Percentiles rank a stretch among this genome's conserved stretches.
phyloP scores from a whole-genome alignment of 2,329 filamentous ascomycete species.

The Neurospora sp. region DNA sequence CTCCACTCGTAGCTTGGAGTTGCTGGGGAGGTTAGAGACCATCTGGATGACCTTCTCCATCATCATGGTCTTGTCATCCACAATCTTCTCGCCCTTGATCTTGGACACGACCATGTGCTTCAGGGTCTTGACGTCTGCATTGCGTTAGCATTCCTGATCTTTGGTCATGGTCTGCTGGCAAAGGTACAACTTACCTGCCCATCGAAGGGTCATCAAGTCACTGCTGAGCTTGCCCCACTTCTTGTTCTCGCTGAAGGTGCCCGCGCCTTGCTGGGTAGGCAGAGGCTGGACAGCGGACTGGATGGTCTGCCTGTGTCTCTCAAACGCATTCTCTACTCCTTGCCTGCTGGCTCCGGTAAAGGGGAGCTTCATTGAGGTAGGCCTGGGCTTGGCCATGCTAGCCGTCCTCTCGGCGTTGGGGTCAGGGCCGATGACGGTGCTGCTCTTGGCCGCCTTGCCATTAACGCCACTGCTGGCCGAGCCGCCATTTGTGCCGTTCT shows the following conservation, averaged over 20 bases:
- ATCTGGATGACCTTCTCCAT: slow-evolving; percentile 67
- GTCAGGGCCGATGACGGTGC: not conserved
- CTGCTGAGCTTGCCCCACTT: slow-evolving; percentile 41
- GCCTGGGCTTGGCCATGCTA: slow-evolving; percentile 12
- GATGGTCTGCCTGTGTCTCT: slow-evolving; percentile 26
- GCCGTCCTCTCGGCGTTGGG: slow-evolving; percentile 8
- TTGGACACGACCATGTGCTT: slow-evolving; percentile 51
- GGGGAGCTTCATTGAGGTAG: slow-evolving; percentile 13
- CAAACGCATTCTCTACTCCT: slow-evolving; percentile 25
- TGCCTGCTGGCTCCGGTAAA: slow-evolving; percentile 21
- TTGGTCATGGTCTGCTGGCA: not conserved
- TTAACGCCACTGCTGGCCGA: slow-evolving; percentile 1
- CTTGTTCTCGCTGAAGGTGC: slow-evolving; percentile 42
- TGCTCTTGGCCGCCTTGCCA: slow-evolving; percentile 1
- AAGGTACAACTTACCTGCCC: slow-evolving; percentile 28
- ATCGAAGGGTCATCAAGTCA: slow-evolving; percentile 47
- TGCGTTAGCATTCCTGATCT: not conserved
- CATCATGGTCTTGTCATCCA: slow-evolving; percentile 68
- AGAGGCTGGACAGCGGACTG: slow-evolving; percentile 49
- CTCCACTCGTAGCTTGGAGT: slow-evolving; percentile 50
- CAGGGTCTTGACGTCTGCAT: slow-evolving; percentile 52
- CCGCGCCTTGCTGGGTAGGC: slow-evolving; percentile 53
- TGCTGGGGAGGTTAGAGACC: slow-evolving; percentile 52
- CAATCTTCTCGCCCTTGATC: slow-evolving; percentile 49
- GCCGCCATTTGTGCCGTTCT: slow-evolving; percentile 6